Evolutionary conservation across 306 rosid species (phyloP).

Genomic region (Corylus heterophylla): DNA sequence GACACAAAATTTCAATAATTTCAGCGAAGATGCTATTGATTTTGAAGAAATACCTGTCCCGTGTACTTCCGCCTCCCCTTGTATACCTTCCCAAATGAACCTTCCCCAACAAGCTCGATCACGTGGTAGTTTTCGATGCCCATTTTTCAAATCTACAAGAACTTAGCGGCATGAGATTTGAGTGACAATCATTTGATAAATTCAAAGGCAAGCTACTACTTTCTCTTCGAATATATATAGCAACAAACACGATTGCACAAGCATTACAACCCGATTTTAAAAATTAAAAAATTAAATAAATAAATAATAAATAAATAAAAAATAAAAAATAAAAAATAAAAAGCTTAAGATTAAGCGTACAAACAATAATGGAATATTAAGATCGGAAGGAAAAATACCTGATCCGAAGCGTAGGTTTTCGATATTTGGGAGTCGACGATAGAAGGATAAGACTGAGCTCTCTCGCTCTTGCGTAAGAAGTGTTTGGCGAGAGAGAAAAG

Average conservation of each 20-base stretch:
- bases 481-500: neutral
- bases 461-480: neutral
- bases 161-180: neutral
- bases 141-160: constrained; percentile 40
- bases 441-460: neutral
- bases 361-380: too few relatives aligned
- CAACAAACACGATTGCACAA: too few relatives aligned
- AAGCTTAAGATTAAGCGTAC: too few relatives aligned
- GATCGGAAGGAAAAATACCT: neutral
- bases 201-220: neutral
- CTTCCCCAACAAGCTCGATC: constrained; percentile 95
- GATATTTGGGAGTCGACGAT: neutral
- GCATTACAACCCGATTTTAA: too few relatives aligned
- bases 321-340: too few relatives aligned
- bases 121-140: constrained; percentile 95
- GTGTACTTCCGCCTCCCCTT: constrained; percentile 89
- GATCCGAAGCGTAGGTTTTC: neutral
- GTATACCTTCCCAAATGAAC: constrained; percentile 97
- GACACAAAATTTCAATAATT: neutral
- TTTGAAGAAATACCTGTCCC: constrained; percentile 58
- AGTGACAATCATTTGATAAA: neutral
- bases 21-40: neutral
- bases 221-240: neutral
- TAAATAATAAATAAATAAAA: too few relatives aligned
- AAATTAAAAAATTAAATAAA: too few relatives aligned